phyloP scores from a whole-genome alignment of 2,329 filamentous ascomycete genomes.

The Exserohilum rostratum region DNA sequence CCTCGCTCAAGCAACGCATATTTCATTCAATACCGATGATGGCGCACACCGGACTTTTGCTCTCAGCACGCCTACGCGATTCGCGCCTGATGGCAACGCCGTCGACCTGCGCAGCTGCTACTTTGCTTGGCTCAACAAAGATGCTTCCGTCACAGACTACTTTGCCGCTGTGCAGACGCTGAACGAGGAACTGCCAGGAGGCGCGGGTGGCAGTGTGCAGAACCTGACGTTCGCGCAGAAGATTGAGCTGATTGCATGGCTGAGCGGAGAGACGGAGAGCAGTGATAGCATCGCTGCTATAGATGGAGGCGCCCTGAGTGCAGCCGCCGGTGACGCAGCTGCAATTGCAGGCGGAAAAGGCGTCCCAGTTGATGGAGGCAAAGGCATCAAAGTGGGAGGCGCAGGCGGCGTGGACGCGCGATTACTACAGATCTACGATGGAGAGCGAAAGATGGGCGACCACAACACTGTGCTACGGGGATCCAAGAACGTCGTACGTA shows the following conservation, averaged over 20 bases:
- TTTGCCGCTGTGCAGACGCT: slow-evolving; percentile 81
- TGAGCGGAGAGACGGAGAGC: slow-evolving; percentile 79
- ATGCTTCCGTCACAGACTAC: slow-evolving; percentile 88
- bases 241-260: slow-evolving; percentile 89
- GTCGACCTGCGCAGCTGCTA: slow-evolving; percentile 93
- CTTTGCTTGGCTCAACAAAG: slow-evolving; percentile 94
- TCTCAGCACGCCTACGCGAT: slow-evolving; percentile 79
- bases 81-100: slow-evolving; percentile 70
- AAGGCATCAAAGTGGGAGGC: slow-evolving; percentile 45
- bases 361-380: slow-evolving; percentile 43
- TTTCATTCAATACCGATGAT: slow-evolving; percentile 73
- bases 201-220: slow-evolving; percentile 72
- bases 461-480: slow-evolving; percentile 87
- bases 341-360: slow-evolving; percentile 58
- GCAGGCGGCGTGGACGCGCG: slow-evolving; percentile 71
- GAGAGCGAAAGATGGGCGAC: slow-evolving; percentile 90
- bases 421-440: slow-evolving; percentile 85
- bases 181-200: slow-evolving; percentile 73
- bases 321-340: slow-evolving; percentile 58
- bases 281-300: slow-evolving; percentile 91
- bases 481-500: slow-evolving; percentile 80
- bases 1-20: slow-evolving; percentile 61
- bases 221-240: slow-evolving; percentile 92
- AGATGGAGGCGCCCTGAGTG: slow-evolving; percentile 63
- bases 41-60: slow-evolving; percentile 65